phyloP scores from a whole-genome alignment of 164 flowering plant species.

The Dillenia turbinata region DNA sequence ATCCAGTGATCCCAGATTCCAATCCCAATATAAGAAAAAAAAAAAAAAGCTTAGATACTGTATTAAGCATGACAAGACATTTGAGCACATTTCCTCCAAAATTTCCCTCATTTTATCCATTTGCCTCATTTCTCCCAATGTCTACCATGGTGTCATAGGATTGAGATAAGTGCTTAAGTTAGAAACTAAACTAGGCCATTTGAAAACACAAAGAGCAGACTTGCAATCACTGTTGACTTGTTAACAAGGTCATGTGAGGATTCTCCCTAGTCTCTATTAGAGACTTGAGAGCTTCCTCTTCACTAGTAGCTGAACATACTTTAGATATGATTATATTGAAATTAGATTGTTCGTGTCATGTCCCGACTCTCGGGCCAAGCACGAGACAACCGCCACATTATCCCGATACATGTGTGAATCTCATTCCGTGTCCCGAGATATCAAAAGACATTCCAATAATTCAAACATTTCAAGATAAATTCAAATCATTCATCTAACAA shows the following conservation, averaged over 20 bases:
- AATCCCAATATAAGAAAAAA: no score
- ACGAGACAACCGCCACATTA: no score
- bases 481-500: no score
- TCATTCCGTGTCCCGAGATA: no score
- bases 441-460: no score
- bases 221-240: conserved; percentile 63
- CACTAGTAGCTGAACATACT: conserved; percentile 26
- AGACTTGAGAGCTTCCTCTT: conserved; percentile 41
- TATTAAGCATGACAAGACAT: no score
- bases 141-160: conserved; percentile 63
- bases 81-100: conserved; percentile 43
- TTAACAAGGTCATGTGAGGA: conserved; percentile 35
- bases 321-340: conserved; percentile 31
- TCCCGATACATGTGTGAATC: no score
- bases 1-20: no score
- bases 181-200: conserved; percentile 48
- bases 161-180: conserved; percentile 36
- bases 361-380: no score
- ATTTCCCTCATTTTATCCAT: conserved; percentile 51
- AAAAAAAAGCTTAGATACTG: no score
- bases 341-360: conserved; percentile 18
- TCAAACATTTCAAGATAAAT: no score
- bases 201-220: conserved; percentile 65
- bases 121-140: conserved; percentile 61
- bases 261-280: conserved; percentile 35